These are phyloP conservation scores for Rhizopogon vinicolor DNA, from an alignment of 768 basidiomycete species.

Conservation along the genomic window DNA sequence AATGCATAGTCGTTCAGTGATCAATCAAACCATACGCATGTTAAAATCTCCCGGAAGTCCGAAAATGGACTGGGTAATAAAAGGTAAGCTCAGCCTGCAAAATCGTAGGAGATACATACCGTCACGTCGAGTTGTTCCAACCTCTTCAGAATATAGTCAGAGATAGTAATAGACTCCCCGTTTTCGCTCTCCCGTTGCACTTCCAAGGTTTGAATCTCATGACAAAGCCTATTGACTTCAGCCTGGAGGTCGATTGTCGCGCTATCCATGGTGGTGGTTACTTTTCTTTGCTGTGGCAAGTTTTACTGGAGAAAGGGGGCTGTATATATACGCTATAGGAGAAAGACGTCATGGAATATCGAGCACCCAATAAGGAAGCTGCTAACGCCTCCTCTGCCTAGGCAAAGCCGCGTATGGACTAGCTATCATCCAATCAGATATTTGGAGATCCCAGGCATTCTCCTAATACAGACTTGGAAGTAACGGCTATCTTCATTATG, in stretches of 20 bases:
- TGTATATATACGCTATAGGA: not conserved
- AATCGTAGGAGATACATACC: slow-evolving; percentile 28
- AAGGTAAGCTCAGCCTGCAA: not conserved
- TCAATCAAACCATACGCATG: slow-evolving; percentile 36
- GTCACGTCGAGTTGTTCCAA: slow-evolving; percentile 62
- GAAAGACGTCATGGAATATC: no score
- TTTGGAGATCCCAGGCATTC: no score
- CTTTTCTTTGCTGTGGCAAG: not conserved
- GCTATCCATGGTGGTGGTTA: slow-evolving; percentile 11
- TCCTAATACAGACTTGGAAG: no score
- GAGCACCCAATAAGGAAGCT: not conserved
- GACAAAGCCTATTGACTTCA: slow-evolving; percentile 42
- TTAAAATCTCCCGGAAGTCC: slow-evolving; percentile 90
- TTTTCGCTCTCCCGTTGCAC: slow-evolving; percentile 10
- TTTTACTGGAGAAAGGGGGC: not conserved
- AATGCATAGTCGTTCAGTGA: not conserved
- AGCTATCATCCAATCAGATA: no score
- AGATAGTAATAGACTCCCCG: slow-evolving; percentile 44
- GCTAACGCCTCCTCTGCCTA: no score
- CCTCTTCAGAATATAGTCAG: slow-evolving; percentile 58
- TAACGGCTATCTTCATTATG: no score
- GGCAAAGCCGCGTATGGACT: no score
- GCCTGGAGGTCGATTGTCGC: slow-evolving; percentile 29
- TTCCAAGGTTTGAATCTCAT: slow-evolving; percentile 40
- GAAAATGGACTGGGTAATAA: slow-evolving; percentile 57